Evolutionary conservation across 768 basidiomycete genomes (phyloP).

Genomic region (Leccinum boreale): DNA sequence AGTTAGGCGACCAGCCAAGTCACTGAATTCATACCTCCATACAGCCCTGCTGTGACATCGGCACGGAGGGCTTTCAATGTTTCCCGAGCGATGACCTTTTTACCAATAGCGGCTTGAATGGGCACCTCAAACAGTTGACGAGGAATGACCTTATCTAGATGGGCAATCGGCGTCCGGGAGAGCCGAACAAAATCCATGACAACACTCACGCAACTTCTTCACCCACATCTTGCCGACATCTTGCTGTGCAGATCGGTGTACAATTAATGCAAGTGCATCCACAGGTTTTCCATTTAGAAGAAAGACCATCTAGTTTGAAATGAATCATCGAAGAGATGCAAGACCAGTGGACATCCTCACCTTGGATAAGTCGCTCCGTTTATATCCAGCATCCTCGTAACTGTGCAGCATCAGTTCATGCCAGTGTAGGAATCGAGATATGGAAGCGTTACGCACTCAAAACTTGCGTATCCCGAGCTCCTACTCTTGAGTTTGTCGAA

Average conservation of each 20-base stretch:
- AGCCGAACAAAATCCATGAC: background rate
- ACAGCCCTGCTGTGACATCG: conserved; percentile 91
- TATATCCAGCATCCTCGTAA: conserved; percentile 93
- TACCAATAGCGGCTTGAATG: conserved; percentile 90
- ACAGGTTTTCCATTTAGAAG: conserved; percentile 85
- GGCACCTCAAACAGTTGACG: conserved; percentile 92
- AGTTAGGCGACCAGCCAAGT: background rate
- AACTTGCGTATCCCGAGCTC: conserved; percentile 88
- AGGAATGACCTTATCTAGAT: conserved; percentile 84
- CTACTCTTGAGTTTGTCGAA: conserved; percentile 93
- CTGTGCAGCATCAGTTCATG: conserved; percentile 39
- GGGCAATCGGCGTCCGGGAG: background rate
- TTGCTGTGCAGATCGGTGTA: conserved; percentile 79
- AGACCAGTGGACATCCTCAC: conserved; percentile 36
- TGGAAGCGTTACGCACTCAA: conserved; percentile 58
- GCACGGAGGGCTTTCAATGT: conserved; percentile 82
- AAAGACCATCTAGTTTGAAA: conserved; percentile 71
- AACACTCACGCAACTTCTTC: conserved; percentile 81
- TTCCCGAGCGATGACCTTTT: conserved; percentile 85
- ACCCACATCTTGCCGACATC: conserved; percentile 80
- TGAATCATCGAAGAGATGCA: background rate
- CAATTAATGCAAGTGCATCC: conserved; percentile 90
- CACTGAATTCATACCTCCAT: conserved; percentile 57
- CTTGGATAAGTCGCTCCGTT: conserved; percentile 77
- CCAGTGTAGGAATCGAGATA: background rate